These are phyloP conservation scores for Geranium brycei DNA, from an alignment of 345 rosid genomes.

Conservation along the genomic window DNA sequence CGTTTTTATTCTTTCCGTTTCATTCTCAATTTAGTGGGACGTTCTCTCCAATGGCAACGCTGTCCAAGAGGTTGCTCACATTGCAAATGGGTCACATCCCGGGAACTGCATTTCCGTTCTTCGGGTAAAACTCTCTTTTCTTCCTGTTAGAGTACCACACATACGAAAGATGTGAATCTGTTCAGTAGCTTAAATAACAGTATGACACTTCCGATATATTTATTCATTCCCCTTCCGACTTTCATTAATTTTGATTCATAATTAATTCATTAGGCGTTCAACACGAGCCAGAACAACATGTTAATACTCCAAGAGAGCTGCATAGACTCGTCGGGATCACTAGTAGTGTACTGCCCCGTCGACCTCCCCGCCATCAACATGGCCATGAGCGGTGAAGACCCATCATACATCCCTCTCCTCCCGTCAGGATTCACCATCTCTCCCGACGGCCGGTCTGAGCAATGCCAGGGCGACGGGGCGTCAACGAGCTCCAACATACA, in stretches of 20 bases:
- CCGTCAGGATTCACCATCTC: constrained; percentile 87
- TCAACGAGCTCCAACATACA: constrained; percentile 46
- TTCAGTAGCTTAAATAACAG: no score
- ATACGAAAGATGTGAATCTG: no score
- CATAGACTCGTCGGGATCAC: constrained; percentile 70
- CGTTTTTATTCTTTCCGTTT: not conserved
- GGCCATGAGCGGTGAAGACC: constrained; percentile 92
- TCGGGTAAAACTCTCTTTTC: constrained; percentile 37
- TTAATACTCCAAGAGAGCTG: constrained; percentile 91
- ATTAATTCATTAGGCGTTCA: constrained; percentile 41
- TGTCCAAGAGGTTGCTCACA: constrained; percentile 89
- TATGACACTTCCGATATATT: not conserved
- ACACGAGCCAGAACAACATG: constrained; percentile 75
- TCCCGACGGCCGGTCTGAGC: constrained; percentile 47
- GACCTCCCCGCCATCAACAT: constrained; percentile 69
- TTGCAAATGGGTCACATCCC: constrained; percentile 74
- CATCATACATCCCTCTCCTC: constrained; percentile 69
- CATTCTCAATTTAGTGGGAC: constrained; percentile 65
- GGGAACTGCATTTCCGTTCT: constrained; percentile 93
- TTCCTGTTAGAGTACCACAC: no score
- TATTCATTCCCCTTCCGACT: no score
- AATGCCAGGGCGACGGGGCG: constrained; percentile 39
- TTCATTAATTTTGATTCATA: not conserved
- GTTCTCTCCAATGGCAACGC: constrained; percentile 78
- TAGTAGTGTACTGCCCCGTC: constrained; percentile 75